Base-by-base conservation (phyloP, 345 rosid species). In the Syzygium grande region DNA sequence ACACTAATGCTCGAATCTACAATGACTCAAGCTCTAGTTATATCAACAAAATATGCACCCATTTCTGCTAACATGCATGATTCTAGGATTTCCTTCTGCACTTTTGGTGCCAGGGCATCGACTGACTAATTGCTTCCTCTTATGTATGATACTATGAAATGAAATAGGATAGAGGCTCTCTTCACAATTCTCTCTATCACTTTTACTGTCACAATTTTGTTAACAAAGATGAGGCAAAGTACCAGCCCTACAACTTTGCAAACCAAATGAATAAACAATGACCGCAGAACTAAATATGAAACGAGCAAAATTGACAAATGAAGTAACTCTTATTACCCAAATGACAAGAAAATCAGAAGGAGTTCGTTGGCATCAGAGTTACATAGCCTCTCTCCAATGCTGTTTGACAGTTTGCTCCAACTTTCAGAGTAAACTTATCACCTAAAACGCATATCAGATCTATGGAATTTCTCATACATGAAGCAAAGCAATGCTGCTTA, bases 361-460 rank as follows among this genome's bases (percentile, higher is more conserved):
- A 97, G 97, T 89, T 95, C 95, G 86, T 88, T 90, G 96, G 87
- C 90, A 96, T 97, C 61, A 97, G 93, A 88, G 98, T 94, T 85
- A 96, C 88, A 87, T 89, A 93, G 86, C 95, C 96, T 85, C 91
- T 90, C 56, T 91, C 92, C 51, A 94, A 91, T 73, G 93, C 92
- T 92, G 92, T 89, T 38, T 63, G 87, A 90, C 87, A 87, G 90
- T 93, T 93, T 86, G 90, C 89, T 85, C 88, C 92, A 63, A 65
- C 85, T 88, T 93, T 91, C 87, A 89, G 84, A 56, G 86, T 84
- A 84, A 12, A 73, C 86, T 85, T 55, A 54, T 91, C 92, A 88
- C 91, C 97, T 96, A 91, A 84, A 51, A 84, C 46, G 86, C 59
- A 25, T 63, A 87, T 85, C 54, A 53, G 55, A 86, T 86, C 58